Percentiles rank a stretch among this genome's conserved stretches.
Evolutionary conservation across 306 rosid species (phyloP).

Genomic region (Chamaecrista fasciculata): DNA sequence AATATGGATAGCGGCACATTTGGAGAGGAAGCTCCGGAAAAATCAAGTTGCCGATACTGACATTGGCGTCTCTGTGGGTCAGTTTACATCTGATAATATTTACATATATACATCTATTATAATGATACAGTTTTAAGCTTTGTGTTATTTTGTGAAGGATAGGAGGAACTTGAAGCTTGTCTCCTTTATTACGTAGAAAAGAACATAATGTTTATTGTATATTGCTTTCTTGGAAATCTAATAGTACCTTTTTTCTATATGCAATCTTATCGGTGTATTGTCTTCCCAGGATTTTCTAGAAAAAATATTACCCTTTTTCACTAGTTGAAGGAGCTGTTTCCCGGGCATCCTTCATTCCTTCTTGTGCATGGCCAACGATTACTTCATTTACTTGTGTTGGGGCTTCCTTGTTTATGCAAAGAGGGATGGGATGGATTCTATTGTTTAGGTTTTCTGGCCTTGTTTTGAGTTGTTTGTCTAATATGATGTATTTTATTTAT

Average conservation of each 20-base stretch:
- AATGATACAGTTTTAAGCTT: not conserved
- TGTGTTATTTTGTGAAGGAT: not conserved
- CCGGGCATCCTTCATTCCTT: not conserved
- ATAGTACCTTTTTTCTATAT: not conserved
- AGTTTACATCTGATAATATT: conserved; percentile 25
- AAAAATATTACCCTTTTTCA: not conserved
- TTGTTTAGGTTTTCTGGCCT: not conserved
- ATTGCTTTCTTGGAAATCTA: not conserved
- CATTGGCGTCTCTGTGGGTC: conserved; percentile 97
- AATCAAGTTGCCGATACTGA: conserved; percentile 99
- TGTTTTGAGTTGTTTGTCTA: not conserved
- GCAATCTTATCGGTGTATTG: not conserved
- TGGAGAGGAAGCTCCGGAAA: conserved; percentile 98
- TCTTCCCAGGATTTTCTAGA: conserved; percentile 1
- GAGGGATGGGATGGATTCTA: not conserved
- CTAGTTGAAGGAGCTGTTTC: not conserved
- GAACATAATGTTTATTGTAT: not conserved
- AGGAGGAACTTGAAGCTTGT: not conserved
- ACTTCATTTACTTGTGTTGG: no score
- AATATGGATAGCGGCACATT: conserved; percentile 99
- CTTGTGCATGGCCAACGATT: not conserved
- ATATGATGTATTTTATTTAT: not conserved
- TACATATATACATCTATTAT: not conserved
- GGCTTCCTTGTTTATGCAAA: not conserved
- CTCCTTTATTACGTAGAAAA: not conserved